These are phyloP conservation scores for Aspergillus flavus DNA, from an alignment of 2,329 filamentous ascomycete species.

Conservation along the genomic window DNA sequence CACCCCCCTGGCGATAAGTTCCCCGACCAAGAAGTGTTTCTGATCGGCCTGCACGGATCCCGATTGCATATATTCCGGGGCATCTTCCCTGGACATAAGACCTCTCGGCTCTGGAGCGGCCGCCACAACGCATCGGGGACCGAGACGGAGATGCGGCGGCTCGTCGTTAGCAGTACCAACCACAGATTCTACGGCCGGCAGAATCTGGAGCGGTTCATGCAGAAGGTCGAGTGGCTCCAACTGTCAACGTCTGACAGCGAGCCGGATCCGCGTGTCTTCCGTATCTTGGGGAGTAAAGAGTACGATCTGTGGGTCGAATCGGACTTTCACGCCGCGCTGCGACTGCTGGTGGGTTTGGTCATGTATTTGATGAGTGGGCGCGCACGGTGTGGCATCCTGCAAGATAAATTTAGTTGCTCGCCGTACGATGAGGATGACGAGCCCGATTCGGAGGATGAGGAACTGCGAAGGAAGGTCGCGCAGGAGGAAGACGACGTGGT, in stretches of 20 bases:
- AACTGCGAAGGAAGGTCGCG: slow-evolving; percentile 3
- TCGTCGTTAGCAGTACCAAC: background rate
- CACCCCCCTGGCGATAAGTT: slow-evolving; percentile 25
- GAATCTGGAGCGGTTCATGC: slow-evolving; percentile 21
- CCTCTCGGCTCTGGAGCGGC: slow-evolving; percentile 27
- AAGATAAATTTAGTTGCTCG: slow-evolving; percentile 23
- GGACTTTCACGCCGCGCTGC: slow-evolving; percentile 24
- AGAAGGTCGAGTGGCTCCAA: slow-evolving; percentile 19
- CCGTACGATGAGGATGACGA: slow-evolving; percentile 19
- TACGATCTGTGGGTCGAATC: slow-evolving; percentile 29
- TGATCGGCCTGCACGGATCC: slow-evolving; percentile 32
- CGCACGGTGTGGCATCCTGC: slow-evolving; percentile 27
- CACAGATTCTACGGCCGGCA: slow-evolving; percentile 19
- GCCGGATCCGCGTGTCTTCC: slow-evolving; percentile 21
- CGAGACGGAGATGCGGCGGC: background rate
- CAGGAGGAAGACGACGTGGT: slow-evolving; percentile 15
- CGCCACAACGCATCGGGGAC: slow-evolving; percentile 14
- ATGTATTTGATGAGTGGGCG: slow-evolving; percentile 33
- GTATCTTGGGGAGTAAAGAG: slow-evolving; percentile 28
- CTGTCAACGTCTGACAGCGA: slow-evolving; percentile 22
- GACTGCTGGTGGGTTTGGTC: slow-evolving; percentile 23
- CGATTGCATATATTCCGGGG: slow-evolving; percentile 32
- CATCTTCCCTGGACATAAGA: slow-evolving; percentile 31
- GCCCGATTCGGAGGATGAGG: slow-evolving; percentile 11
- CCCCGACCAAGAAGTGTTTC: slow-evolving; percentile 34